Conservation (phyloP, 2,329 filamentous ascomycete genomes). For the Sclerotinia minor region DNA sequence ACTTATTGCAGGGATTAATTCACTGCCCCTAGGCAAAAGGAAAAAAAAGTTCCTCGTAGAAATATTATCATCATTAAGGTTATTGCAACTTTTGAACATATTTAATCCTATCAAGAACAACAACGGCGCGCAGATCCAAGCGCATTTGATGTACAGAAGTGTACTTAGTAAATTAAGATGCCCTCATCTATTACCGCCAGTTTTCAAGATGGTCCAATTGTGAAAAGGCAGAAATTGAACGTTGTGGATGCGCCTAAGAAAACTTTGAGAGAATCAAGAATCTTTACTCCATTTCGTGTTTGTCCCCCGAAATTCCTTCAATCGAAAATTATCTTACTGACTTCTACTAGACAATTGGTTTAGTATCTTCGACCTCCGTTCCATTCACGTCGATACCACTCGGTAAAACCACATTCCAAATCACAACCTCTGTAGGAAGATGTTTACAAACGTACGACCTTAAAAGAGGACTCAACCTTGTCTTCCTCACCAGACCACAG, state of each 20-base stretch:
- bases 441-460: slow-evolving; percentile 95
- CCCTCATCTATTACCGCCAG: slow-evolving; percentile 45
- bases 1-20: slow-evolving; percentile 14
- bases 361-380: slow-evolving; percentile 86
- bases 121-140: slow-evolving; percentile 11
- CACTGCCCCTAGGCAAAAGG: not conserved
- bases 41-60: slow-evolving; percentile 5
- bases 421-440: slow-evolving; percentile 90
- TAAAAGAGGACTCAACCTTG: slow-evolving; percentile 81
- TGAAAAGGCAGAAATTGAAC: slow-evolving; percentile 74
- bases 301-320: slow-evolving; percentile 40
- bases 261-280: slow-evolving; percentile 62
- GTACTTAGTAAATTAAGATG: slow-evolving; percentile 43
- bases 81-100: not conserved
- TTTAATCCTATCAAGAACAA: slow-evolving; percentile 1
- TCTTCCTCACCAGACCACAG: slow-evolving; percentile 90
- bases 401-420: slow-evolving; percentile 93
- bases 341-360: slow-evolving; percentile 72
- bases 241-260: slow-evolving; percentile 44
- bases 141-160: not conserved
- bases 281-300: slow-evolving; percentile 94
- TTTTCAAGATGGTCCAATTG: slow-evolving; percentile 59
- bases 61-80: too few species aligned
- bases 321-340: slow-evolving; percentile 28
- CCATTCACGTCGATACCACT: slow-evolving; percentile 87